phyloP scores from a whole-genome alignment of 352 stramenopile genomes.

The Chrysophaeum taylorii region DNA sequence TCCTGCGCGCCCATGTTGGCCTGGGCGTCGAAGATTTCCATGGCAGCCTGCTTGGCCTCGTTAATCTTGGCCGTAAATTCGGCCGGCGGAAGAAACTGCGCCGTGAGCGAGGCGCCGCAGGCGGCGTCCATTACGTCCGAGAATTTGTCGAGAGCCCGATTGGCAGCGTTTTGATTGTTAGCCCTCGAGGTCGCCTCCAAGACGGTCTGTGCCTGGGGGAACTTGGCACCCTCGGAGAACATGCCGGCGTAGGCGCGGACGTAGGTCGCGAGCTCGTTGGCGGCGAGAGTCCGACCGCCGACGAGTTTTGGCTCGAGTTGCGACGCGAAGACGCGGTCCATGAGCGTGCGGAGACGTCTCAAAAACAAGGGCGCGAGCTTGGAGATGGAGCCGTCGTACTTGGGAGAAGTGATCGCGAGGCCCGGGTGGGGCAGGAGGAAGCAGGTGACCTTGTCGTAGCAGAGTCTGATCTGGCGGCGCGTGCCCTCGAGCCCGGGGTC shows the following conservation, averaged over 20 bases:
- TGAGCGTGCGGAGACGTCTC: conserved; percentile 81
- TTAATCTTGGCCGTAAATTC: conserved; percentile 76
- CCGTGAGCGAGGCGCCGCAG: conserved; percentile 39
- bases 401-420: conserved; percentile 88
- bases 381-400: conserved; percentile 84
- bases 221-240: conserved; percentile 86
- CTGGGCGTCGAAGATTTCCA: conserved; percentile 80
- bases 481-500: conserved; percentile 84
- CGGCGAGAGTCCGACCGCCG: conserved; percentile 77
- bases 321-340: conserved; percentile 80
- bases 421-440: conserved; percentile 93
- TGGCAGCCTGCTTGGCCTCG: conserved; percentile 55
- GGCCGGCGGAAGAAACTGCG: conserved; percentile 66
- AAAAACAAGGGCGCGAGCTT: conserved; percentile 86
- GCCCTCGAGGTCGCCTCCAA: neutral
- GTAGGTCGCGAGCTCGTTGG: conserved; percentile 82
- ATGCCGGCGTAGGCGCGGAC: conserved; percentile 90
- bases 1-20: conserved; percentile 85
- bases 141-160: conserved; percentile 60
- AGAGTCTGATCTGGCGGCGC: conserved; percentile 87
- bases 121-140: conserved; percentile 84
- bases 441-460: conserved; percentile 85
- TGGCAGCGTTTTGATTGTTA: conserved; percentile 82
- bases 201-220: conserved; percentile 92
- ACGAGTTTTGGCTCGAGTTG: conserved; percentile 84